Conservation (phyloP, 2,329 filamentous ascomycete species). For the Parafenestella ontariensis region DNA sequence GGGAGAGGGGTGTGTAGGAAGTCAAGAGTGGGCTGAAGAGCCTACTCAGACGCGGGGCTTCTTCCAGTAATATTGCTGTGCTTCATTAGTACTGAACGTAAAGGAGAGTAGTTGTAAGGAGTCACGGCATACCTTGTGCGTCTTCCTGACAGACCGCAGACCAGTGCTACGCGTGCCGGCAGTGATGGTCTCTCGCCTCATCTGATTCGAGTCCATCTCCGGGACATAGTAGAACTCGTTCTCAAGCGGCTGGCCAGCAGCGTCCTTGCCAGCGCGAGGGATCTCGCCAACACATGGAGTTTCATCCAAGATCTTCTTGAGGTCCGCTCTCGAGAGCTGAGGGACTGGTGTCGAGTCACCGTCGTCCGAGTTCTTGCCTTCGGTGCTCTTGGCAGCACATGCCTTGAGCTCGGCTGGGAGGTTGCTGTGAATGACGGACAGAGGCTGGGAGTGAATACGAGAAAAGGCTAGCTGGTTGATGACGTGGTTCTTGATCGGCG, state of each 20-base stretch:
- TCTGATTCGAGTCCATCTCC: conserved; percentile 80
- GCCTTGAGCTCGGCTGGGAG: conserved; percentile 69
- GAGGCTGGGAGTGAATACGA: conserved; percentile 85
- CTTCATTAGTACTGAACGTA: conserved; percentile 13
- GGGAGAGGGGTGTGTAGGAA: background rate
- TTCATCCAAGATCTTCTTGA: conserved; percentile 75
- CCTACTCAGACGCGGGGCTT: conserved; percentile 56
- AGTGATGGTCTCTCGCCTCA: conserved; percentile 81
- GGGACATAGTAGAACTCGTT: conserved; percentile 97
- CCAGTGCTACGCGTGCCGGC: conserved; percentile 88
- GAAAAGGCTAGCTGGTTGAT: conserved; percentile 96
- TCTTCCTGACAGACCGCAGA: conserved; percentile 87
- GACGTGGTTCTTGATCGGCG: conserved; percentile 78
- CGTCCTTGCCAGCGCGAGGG: conserved; percentile 89
- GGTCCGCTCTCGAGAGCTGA: conserved; percentile 52
- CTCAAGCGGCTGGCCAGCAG: conserved; percentile 89
- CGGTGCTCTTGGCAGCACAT: conserved; percentile 28
- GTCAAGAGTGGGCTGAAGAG: background rate
- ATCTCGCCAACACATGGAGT: conserved; percentile 88
- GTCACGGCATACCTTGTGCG: conserved; percentile 80
- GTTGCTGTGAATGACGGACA: conserved; percentile 87
- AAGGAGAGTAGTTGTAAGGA: background rate
- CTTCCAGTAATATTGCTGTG: conserved; percentile 75
- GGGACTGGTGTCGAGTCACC: conserved; percentile 30
- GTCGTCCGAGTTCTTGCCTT: conserved; percentile 28